Percentiles rank a stretch among this genome's conserved stretches.
These are phyloP conservation scores for Begonia fuchsioides DNA, from an alignment of 306 rosid genomes.

Conservation along the genomic window DNA sequence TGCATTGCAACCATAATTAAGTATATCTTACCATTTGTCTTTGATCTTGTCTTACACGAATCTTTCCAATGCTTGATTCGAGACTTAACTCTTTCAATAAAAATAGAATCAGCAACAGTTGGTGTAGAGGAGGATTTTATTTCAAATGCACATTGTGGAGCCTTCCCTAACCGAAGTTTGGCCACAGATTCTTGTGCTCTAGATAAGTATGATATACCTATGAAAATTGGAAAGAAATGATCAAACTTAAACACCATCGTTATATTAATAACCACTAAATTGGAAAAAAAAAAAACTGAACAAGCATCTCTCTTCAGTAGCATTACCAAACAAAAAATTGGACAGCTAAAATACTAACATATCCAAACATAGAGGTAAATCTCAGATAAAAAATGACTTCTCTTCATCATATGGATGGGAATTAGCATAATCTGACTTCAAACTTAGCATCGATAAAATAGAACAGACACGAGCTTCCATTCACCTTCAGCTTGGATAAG, in stretches of 20 bases:
- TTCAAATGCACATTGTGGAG: slow-evolving; percentile 11
- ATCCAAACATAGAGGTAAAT: no score
- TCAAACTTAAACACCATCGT: slow-evolving; percentile 7
- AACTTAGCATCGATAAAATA: no score
- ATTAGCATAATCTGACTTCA: no score
- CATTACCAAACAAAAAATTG: neutral
- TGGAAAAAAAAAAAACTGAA: neutral
- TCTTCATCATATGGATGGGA: no score
- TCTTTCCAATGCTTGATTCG: slow-evolving; percentile 51
- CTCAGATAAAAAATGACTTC: no score
- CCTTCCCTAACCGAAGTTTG: slow-evolving; percentile 31
- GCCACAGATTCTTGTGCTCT: slow-evolving; percentile 64
- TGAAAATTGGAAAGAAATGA: slow-evolving; percentile 4
- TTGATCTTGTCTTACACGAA: slow-evolving; percentile 22
- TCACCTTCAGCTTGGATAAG: no score
- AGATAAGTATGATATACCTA: slow-evolving; percentile 84
- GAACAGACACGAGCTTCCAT: no score
- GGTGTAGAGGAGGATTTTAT: slow-evolving; percentile 25
- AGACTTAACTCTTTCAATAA: slow-evolving; percentile 51
- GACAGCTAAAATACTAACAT: no score
- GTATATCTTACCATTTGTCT: slow-evolving; percentile 36
- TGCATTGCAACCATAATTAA: slow-evolving; percentile 1
- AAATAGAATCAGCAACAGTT: slow-evolving; percentile 55
- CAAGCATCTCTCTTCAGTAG: neutral
- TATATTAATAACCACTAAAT: neutral